Evolutionary conservation across 352 stramenopile species (phyloP), one percentile per base, ranked within the genome.

Genomic region (Pythium chondricola): DNA sequence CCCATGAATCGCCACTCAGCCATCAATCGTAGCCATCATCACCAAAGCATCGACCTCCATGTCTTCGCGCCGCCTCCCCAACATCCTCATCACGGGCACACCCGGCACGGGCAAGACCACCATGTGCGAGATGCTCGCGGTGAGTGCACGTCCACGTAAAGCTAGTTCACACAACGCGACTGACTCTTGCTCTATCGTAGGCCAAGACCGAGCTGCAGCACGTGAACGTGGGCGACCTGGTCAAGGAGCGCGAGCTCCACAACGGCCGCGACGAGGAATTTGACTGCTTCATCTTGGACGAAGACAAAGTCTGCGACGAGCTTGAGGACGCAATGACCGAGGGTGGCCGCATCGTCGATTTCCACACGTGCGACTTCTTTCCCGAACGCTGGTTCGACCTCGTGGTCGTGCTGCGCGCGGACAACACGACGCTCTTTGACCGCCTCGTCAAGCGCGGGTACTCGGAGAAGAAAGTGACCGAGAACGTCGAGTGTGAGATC

Each of bases 401-500:
- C 27, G 79, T 97, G n/a, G 48, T 97, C 40, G 87, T 97, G 56
- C 70, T 97, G 17, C 70, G 89, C 42, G 76, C 92, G 27, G 87
- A 96, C 51, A 99, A 82, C 68, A 97, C 86, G 57, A 93, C 74
- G 55, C 77, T 96, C n/a, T 96, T 91, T 45, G 86, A 96, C 55
- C 80, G 86, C 10, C 67, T 96, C 29, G 64, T 80, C 27, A 75
- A 77, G 52, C 81, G 85, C 52, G 93, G 93, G 22, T 99, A 99
- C 68, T 89, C 69, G 51, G 82, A 97, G 46, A 97, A 97, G 64
- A 99, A 99, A 58, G 68, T 97, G 58, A 58, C 59, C 14, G 95
- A 99, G 67, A 99, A 99, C 65, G 90, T 97, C 63, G 78, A 97
- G 68, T 97, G 89, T 53, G 96, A 99, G 74, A 99, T 99, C 64